Conservation (phyloP, 441 rosid genomes). For the Gossypium trilobum region DNA sequence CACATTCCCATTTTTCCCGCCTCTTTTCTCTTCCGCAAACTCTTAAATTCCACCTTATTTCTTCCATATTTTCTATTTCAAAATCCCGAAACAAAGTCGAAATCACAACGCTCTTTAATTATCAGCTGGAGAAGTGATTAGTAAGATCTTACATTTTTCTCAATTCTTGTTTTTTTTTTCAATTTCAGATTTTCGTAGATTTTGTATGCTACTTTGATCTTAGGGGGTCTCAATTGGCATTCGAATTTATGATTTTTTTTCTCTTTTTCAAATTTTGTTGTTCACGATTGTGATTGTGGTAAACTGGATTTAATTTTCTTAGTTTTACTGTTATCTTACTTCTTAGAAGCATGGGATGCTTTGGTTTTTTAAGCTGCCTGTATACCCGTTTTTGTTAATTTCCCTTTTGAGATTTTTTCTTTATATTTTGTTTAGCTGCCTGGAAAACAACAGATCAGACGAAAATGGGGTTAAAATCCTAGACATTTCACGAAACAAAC, state of each 20-base stretch:
- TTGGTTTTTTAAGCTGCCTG: not conserved
- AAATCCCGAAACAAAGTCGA: not conserved
- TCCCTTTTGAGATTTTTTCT: not conserved
- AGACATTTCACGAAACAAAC: not conserved
- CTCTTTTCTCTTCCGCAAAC: not conserved
- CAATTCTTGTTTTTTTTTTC: not conserved
- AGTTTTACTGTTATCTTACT: not conserved
- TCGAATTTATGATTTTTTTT: not conserved
- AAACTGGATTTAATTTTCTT: not conserved
- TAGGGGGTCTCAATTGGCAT: not conserved
- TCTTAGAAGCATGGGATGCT: not conserved
- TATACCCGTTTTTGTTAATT: not conserved
- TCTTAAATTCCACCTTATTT: not conserved
- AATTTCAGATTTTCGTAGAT: not conserved
- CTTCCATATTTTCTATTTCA: not conserved
- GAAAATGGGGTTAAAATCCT: not conserved
- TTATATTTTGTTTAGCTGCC: slow-evolving; percentile 4
- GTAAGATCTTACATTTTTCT: slow-evolving; percentile 12
- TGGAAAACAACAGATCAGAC: not conserved
- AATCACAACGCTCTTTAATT: not conserved
- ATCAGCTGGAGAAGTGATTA: not conserved
- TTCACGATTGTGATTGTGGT: not conserved
- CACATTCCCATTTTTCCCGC: slow-evolving; percentile 22
- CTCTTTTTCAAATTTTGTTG: not conserved
- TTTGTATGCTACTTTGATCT: slow-evolving; percentile 1